These are phyloP conservation scores for Lactarius indigo DNA, from an alignment of 768 basidiomycete genomes.

Conservation along the genomic window DNA sequence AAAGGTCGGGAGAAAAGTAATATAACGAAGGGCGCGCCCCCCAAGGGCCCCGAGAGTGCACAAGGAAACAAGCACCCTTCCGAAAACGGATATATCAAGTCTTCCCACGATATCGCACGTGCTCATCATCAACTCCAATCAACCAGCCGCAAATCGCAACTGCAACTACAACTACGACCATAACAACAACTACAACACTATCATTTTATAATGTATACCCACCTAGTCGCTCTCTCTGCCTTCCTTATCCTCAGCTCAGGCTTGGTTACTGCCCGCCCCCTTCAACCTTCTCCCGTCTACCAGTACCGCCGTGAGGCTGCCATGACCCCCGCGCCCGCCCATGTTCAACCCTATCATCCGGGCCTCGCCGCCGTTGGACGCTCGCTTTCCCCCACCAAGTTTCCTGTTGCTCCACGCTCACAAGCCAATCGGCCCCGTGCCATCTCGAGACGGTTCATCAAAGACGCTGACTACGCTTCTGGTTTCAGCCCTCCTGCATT, in stretches of 20 bases:
- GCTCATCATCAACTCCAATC: neutral
- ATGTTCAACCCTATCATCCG: neutral
- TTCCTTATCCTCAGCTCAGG: neutral
- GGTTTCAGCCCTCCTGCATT: neutral
- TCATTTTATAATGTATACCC: neutral
- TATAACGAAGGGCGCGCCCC: slow-evolving; percentile 4
- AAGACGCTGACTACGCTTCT: slow-evolving; percentile 13
- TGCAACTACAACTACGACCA: neutral
- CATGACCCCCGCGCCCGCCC: neutral
- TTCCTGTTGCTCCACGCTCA: neutral
- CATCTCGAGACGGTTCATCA: slow-evolving; percentile 9
- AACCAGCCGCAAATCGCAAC: neutral
- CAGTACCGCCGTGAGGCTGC: neutral
- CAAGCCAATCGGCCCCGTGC: neutral
- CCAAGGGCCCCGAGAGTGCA: neutral
- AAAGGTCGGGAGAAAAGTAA: neutral
- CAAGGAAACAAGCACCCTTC: slow-evolving; percentile 12
- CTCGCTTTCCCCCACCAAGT: neutral
- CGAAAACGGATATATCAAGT: neutral
- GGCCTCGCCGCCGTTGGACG: neutral
- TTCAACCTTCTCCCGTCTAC: neutral
- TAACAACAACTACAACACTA: neutral
- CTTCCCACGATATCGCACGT: neutral
- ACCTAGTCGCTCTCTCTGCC: neutral
- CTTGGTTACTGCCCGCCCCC: neutral